These are phyloP conservation scores for Fonsecaea monophora DNA, from an alignment of 2,329 filamentous ascomycete genomes.

Conservation along the genomic window DNA sequence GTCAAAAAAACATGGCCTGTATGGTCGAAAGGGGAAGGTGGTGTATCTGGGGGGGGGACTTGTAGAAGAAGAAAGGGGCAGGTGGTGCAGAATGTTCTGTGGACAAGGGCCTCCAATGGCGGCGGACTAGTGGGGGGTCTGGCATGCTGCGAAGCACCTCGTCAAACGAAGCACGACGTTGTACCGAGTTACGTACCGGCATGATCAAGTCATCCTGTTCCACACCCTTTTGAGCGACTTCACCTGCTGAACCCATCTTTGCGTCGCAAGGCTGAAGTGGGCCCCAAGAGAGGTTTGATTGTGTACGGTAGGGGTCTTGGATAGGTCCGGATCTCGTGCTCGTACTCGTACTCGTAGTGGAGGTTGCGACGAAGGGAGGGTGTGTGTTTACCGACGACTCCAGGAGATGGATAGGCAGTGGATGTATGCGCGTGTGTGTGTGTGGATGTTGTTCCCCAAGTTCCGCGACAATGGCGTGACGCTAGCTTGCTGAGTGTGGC, in stretches of 20 bases:
- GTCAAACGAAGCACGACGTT: not conserved
- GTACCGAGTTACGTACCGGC: constrained; percentile 44
- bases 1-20: not conserved
- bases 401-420: not conserved
- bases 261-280: constrained; percentile 34
- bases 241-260: constrained; percentile 37
- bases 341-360: not conserved
- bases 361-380: not conserved
- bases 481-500: not conserved
- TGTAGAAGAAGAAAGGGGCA: constrained; percentile 5
- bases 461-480: not conserved
- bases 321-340: not conserved
- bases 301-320: not conserved
- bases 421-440: not conserved
- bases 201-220: constrained; percentile 54
- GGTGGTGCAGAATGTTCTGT: constrained; percentile 3
- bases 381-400: constrained; percentile 1
- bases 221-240: constrained; percentile 42
- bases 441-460: not conserved
- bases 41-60: not conserved
- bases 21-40: constrained; percentile 19
- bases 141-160: not conserved
- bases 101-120: not conserved
- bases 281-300: not conserved
- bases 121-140: not conserved